These are phyloP conservation scores for Syzygium jambos DNA, from an alignment of 345 rosid species.

Conservation along the genomic window DNA sequence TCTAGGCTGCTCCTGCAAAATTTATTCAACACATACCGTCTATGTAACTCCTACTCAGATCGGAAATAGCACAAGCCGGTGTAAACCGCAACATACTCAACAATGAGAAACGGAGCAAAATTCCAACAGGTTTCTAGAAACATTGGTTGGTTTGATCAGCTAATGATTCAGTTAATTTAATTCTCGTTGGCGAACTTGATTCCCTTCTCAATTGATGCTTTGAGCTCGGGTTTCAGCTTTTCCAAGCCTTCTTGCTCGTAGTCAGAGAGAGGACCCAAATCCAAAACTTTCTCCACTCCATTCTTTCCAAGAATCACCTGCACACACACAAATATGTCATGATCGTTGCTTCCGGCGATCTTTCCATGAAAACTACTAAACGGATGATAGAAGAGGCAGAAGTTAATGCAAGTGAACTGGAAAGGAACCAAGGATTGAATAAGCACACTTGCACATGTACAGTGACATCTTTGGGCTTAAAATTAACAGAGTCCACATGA, in stretches of 20 bases:
- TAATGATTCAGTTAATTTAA: neutral
- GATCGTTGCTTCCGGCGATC: neutral
- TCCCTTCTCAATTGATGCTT: slow-evolving; percentile 41
- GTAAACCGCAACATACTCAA: neutral
- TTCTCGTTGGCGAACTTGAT: slow-evolving; percentile 25
- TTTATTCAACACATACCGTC: neutral
- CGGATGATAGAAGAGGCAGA: neutral
- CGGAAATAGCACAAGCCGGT: neutral
- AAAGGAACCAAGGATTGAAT: neutral
- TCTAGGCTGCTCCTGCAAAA: neutral
- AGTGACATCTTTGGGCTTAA: neutral
- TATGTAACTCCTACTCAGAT: neutral
- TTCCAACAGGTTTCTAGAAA: neutral
- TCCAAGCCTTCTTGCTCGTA: slow-evolving; percentile 35
- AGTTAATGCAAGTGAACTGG: neutral
- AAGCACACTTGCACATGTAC: neutral
- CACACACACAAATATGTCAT: neutral
- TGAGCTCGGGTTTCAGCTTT: slow-evolving; percentile 31
- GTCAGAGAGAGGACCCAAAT: slow-evolving; percentile 29
- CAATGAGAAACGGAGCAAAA: neutral
- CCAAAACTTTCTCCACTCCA: slow-evolving; percentile 43
- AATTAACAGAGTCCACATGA: neutral
- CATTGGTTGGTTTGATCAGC: neutral
- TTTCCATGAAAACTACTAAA: neutral
- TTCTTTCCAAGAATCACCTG: slow-evolving; percentile 84